Evolutionary conservation across 495 filamentous ascomycete species (phyloP), one percentile per base, ranked within the genome.

Genomic region (Xylaria telfairii): DNA sequence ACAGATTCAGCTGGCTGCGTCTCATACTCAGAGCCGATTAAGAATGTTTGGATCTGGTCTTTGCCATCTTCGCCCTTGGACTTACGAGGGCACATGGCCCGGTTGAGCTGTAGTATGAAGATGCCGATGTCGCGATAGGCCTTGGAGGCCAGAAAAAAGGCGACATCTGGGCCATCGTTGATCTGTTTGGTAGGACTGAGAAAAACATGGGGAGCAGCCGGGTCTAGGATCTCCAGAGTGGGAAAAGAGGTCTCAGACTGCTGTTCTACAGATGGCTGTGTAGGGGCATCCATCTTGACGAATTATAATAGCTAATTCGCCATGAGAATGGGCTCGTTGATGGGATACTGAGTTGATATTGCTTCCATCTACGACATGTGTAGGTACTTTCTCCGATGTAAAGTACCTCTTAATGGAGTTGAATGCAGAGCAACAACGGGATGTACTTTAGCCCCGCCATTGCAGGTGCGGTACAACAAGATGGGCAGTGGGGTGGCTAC

Each of bases 51-150:
- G 37, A 83, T 72, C 65, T 77, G 79, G 8, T 80, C 73, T 32
- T 74, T 73, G 62, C 69, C 73, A 17, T 77, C 72, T 28, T 75
- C 73, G 28, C 70, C 77, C 21, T 65, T 46, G 3, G 73, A 72
- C 47, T 84, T 83, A 37, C 88, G 83, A 3, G 96, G 94, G 76
- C 95, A 93, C 84, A 98, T 90, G 21, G 93, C 88, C 49, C 90
- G 88, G 78, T 97, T 98, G 34, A 99, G 87, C 80, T 98, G 96
- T 56, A 96, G 80, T 8, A 98, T 79, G 76, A 97, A 99, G 56
- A 87, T 86, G 82, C 92, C 90, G 42, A 98, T 92, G 78, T 97
- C 92, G 54, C 85, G 84, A 81, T 98, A 97, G 19, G 93, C 96
- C 77, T 85, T 88, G 37, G 93, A 93, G 34, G 85, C 85, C 41